Evolutionary conservation across 768 basidiomycete species (phyloP), one percentile per base, ranked within the genome.

Genomic region (Clavaria fumosa): DNA sequence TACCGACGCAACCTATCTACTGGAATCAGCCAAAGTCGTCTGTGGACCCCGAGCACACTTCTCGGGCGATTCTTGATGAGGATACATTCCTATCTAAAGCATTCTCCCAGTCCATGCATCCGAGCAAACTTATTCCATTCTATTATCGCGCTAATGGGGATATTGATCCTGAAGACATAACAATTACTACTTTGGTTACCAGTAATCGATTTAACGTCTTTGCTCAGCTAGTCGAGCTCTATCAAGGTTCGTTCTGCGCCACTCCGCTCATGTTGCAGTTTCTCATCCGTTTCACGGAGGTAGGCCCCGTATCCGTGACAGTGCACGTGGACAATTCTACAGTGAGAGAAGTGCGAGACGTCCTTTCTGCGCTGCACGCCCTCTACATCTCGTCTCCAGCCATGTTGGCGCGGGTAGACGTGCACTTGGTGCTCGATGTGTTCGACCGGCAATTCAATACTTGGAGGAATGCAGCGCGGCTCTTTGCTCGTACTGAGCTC

Each of bases 371-470:
- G 9, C 62, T 89, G 19, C 73, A 78, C 47, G 60, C 59, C 4
- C 61, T 89, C 30, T 80, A 88, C 57, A 62, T 63, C 4, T 72
- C 78, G 5, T 75, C 74, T 3, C 70, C 70, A 1, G 63, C 58
- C 38, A 79, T 89, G 69, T 58, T 69, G 31, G 59, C 55, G 19
- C 75, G 69, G 47, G 82, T 89, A 35, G 88, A 90, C 52, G 72
- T 90, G 9, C 88, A 91, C 50, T 72, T 91, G 35, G 78, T 90
- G 21, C 63, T 89, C 45, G 83, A 86, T 47, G 67, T 72, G 3
- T 81, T 79, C 45, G 77, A 78, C 43, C 71, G 85, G 4, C 82
- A 88, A 52, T 78, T 91, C 64, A 91, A 91, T 55, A 75, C 81
- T 17, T 90, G 85, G 82, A 69, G 88, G 23, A 90, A 90, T 53